Base-by-base conservation (phyloP, 768 basidiomycete species). In the Lactarius hengduanensis region DNA sequence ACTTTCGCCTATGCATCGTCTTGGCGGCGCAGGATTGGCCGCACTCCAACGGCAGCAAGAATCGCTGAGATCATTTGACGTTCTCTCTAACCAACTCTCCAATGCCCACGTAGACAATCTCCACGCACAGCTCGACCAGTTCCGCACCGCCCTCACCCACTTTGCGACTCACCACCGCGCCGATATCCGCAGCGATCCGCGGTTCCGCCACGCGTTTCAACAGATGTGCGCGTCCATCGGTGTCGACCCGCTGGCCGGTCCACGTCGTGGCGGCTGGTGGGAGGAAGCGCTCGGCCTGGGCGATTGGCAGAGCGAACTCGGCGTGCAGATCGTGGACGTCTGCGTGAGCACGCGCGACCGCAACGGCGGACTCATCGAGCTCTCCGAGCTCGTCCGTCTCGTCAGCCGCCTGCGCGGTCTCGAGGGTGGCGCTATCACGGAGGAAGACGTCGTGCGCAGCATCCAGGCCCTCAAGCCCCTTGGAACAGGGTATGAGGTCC, bases 251-350 rank as follows among this genome's bases (percentile, higher is more conserved):
- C 84, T 98, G 26, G 90, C 92, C 2, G 94, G 93, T 0, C 90
- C 92, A 0, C 80, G 89, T 50, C 87, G 87, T 72, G 92, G 91
- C 43, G 93, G 94, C 2, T 92, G 92, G 86, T 97, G 94, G 93
- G 88, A 90, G 2, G 94, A 96, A 74, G 79, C 94, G 73, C 83
- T 95, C 41, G 89, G 89, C 9, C 77, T 97, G 62, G 88, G 93
- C 18, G 97, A 98, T 74, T 98, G 95, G 94, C 91, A 95, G 72
- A 91, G 93, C 74, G 96, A 97, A 73, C 84, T 98, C 7, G 94
- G 94, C 11, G 94, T 98, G 45, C 96, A 96, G 79, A 91, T 96
- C 67, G 93, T 97, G 59, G 94, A 94, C 74, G 84, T 95, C 53
- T 95, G 93, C 72, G 89, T 95, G 55, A 90, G 85, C 78, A 95